A percentile compares a stretch with the other conserved stretches of the same genome.
Conservation (phyloP, 78 protist species). For the Dictyostelium citrinum region DNA sequence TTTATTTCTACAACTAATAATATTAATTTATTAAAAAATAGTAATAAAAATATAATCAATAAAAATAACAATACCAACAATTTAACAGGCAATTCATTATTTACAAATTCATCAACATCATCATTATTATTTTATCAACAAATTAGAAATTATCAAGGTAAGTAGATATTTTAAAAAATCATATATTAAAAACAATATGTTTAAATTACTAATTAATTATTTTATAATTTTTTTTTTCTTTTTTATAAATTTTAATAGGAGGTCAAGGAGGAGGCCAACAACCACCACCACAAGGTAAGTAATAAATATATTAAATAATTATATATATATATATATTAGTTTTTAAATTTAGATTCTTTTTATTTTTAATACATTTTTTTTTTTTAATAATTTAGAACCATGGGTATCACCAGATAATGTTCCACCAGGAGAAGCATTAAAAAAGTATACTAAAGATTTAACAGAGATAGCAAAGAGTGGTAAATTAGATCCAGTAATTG, state of each 20-base stretch:
- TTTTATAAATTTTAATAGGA: background rate
- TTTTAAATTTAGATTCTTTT: background rate
- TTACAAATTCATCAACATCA: background rate
- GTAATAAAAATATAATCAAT: background rate
- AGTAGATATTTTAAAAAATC: too few species aligned
- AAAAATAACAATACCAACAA: background rate
- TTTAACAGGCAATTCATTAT: background rate
- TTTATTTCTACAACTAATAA: background rate
- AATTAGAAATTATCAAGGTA: constrained; percentile 14
- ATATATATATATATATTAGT: background rate
- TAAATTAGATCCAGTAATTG: constrained; percentile 98
- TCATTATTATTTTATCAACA: background rate
- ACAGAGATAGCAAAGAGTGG: constrained; percentile 84
- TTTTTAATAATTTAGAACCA: background rate
- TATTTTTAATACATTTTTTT: too few species aligned
- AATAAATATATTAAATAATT: background rate
- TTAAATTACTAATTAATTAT: too few species aligned
- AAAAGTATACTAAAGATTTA: constrained; percentile 73
- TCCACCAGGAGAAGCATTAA: constrained; percentile 76
- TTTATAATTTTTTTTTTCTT: background rate
- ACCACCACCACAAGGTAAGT: constrained; percentile 1
- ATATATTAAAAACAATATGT: too few species aligned
- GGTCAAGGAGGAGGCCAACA: constrained; percentile 40
- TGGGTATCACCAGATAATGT: constrained; percentile 60
- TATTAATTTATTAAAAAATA: background rate